Base-by-base conservation (phyloP, 164 flowering plant species). In the Vitis rupestris region DNA sequence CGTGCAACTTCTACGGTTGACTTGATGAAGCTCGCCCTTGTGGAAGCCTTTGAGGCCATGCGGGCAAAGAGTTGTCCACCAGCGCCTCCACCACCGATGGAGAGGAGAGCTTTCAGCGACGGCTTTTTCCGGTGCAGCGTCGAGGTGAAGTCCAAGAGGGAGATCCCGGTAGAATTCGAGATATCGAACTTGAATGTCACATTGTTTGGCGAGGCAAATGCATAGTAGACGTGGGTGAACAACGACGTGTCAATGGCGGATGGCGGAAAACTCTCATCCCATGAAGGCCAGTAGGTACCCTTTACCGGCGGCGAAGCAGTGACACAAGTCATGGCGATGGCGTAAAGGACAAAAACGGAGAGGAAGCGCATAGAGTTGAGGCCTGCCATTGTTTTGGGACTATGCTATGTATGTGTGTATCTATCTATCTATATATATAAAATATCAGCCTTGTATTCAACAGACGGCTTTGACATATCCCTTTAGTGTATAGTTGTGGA, bases 211-310 rank as follows among this genome's bases (percentile, higher is more conserved):
- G 54, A 15, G 47, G 85, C 80, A 59, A 85, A 85, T 3, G 89
- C 88, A 55, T 80, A 84, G 74, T 63, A 80, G 47, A 85, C 49
- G 59, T 87, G 91, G 2, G 86, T 83, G 79, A 79, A 83, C 23
- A 71, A 65, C 2, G 80, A 63, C 3, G 88, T 83, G 61, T 85
- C 72, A 10, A 83, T 85, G 17, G 79, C 70, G 1, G 85, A 82
- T 4, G 91, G 84, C 15, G 85, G 79, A 23, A 79, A 67, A 15
- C 7, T 52, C 7, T 53, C 50, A 60, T 0, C 17, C 63, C 63
- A 60, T 8, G 49, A 60, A 12, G 63, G 50, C 49, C 63, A 60
- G 12, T 31, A 60, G 27, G 63, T 11, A 31, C 12, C 63, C 37
- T 60, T 60, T 8, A 60, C 63, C 17, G 63, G 47, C 47, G 63